Conservation (phyloP, 176 grass and related monocot genomes). For the Canna indica region DNA sequence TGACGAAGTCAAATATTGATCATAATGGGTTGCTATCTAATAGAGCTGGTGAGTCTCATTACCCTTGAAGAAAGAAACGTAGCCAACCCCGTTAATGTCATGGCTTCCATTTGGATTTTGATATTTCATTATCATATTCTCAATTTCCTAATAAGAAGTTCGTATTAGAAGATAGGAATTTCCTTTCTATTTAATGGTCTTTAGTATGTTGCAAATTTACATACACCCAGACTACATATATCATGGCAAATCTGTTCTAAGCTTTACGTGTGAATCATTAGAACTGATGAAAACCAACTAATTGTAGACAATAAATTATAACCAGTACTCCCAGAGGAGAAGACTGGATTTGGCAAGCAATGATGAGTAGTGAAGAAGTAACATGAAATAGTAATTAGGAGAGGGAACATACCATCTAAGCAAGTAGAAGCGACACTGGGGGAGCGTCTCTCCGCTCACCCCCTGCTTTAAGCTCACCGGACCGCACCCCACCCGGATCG, state of each 20-base stretch:
- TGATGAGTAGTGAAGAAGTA: background rate
- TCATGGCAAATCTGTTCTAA: background rate
- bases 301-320: background rate
- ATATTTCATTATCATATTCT: background rate
- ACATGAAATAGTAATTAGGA: background rate
- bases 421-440: constrained; percentile 58
- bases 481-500: constrained; percentile 44
- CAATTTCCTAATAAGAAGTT: background rate
- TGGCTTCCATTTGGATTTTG: background rate
- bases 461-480: constrained; percentile 39
- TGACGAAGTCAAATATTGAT: no score
- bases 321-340: background rate
- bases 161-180: background rate
- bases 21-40: no score
- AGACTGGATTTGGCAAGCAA: background rate
- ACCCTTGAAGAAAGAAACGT: background rate
- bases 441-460: constrained; percentile 31
- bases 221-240: background rate
- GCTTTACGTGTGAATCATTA: background rate
- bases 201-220: background rate
- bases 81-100: background rate
- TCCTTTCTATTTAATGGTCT: background rate
- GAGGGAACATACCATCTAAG: constrained; percentile 54
- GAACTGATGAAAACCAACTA: background rate
- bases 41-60: no score